Conservation (phyloP, 306 rosid genomes). For the Comarum palustre region DNA sequence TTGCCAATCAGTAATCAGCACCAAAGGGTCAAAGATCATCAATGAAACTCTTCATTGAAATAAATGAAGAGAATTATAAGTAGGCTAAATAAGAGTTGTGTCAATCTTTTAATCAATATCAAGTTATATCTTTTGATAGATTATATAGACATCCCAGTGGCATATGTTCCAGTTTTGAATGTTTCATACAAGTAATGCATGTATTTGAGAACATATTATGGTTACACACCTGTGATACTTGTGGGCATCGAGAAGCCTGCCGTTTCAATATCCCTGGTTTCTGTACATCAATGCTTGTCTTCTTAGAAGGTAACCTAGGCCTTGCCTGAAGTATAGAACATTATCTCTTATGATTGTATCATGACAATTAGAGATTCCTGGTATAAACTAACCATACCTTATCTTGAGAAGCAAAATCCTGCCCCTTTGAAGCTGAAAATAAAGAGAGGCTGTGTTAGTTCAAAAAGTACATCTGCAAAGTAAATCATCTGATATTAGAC, state of each 20-base stretch:
- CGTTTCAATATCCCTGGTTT: slow-evolving; percentile 45
- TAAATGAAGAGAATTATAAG: slow-evolving; percentile 1
- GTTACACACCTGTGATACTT: slow-evolving; percentile 50
- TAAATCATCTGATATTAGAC: slow-evolving; percentile 6
- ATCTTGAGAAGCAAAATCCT: slow-evolving; percentile 40
- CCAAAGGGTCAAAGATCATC: not conserved
- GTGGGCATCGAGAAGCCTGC: slow-evolving; percentile 49
- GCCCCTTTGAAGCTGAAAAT: slow-evolving; percentile 56
- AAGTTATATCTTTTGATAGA: not conserved
- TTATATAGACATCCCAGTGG: not conserved
- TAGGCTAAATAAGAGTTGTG: not conserved
- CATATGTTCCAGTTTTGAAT: not conserved
- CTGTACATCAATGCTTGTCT: slow-evolving; percentile 45
- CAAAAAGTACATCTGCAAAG: not conserved
- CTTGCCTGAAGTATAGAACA: slow-evolving; percentile 43
- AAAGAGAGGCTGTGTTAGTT: slow-evolving; percentile 18
- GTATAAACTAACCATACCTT: slow-evolving; percentile 50
- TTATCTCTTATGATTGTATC: slow-evolving; percentile 4
- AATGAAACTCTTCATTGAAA: not conserved
- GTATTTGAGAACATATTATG: not conserved
- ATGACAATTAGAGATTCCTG: slow-evolving; percentile 14
- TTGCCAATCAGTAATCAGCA: not conserved
- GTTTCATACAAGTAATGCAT: not conserved
- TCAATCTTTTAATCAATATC: not conserved
- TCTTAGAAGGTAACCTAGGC: slow-evolving; percentile 45